These are phyloP conservation scores for Albatrellus sp. DNA, from an alignment of 1,284 basidiomycete species.

Conservation along the genomic window DNA sequence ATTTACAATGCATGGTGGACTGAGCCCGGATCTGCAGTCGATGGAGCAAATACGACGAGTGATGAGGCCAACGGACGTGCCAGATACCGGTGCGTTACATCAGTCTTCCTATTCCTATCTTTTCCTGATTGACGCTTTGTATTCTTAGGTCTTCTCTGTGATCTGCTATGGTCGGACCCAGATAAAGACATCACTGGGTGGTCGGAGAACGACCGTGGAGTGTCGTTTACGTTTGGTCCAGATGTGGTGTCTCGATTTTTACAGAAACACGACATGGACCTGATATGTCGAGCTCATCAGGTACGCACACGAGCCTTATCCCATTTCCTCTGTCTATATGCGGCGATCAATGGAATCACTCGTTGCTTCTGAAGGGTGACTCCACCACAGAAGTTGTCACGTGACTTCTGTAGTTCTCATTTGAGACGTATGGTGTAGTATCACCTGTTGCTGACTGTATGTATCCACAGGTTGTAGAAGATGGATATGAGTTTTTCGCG, in stretches of 20 bases:
- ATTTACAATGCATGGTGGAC: constrained; percentile 87
- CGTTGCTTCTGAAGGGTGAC: no score
- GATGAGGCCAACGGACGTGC: constrained; percentile 98
- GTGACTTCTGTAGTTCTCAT: background rate
- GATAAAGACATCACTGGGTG: constrained; percentile 99
- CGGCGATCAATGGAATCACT: no score
- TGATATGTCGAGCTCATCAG: constrained; percentile 98
- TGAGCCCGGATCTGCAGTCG: constrained; percentile 94
- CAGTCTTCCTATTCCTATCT: background rate
- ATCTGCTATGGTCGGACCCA: constrained; percentile 97
- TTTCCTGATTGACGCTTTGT: constrained; percentile 3
- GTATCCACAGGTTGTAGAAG: constrained; percentile 76
- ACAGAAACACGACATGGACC: constrained; percentile 99
- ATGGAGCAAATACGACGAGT: constrained; percentile 99
- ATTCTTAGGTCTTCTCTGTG: constrained; percentile 76
- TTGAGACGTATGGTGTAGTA: background rate
- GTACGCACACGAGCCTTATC: constrained; percentile 25
- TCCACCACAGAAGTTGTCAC: background rate
- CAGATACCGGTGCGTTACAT: constrained; percentile 75
- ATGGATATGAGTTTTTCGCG: constrained; percentile 98
- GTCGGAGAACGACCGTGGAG: constrained; percentile 98
- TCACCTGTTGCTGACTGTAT: no score
- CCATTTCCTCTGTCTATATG: background rate
- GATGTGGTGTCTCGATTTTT: constrained; percentile 97
- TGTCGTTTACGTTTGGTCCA: constrained; percentile 97